Evolutionary conservation across 805 yeast species (phyloP), one percentile per base, ranked within the genome.

Genomic region (Diddensiella transvaalensis): DNA sequence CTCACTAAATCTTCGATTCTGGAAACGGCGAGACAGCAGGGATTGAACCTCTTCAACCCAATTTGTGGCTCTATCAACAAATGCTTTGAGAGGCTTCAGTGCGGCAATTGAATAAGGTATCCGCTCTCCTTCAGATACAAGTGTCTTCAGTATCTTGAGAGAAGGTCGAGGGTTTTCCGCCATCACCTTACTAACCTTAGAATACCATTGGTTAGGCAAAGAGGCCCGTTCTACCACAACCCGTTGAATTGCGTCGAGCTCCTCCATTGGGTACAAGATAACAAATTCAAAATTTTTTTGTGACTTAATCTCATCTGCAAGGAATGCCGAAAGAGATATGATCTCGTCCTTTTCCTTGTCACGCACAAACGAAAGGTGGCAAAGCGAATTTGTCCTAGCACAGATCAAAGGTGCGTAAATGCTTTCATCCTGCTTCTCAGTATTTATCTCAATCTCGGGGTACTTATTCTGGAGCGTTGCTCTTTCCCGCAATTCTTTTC

Each of bases 21-120:
- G 75, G 45, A 74, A 80, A 57, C 72, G 79, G 37, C 75, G 70
- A 6, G 79, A 71, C 52, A 84, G 59, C 17, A 82, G 60, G 1
- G 64, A 67, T 51, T 77, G 80, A 21, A 85, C 84, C 30, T 74
- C 73, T 15, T 77, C 81, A 19, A 75, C 68, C 75, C 85, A 80
- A 5, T 60, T 62, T 42, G 71, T 73, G 1, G 84, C 77, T 15
- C 66, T 61, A 1, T 66, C 67, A 23, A 82, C 65, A 50, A 75
- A 75, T 1, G 48, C 49, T 44, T 68, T 65, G 47, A 85, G 64
- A 22, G 64, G 51, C 3, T 48, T 53, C 39, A 68, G 71, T 35
- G 67, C 70, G 1, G 70, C 62, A 2, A 77, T 62, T 1, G 69
- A 66, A 3, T 67, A 67, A n/a, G 60, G 60, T 1, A 82, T 71